phyloP scores from a whole-genome alignment of 2,329 filamentous ascomycete genomes.

The Ophiostoma triangulosporum region DNA sequence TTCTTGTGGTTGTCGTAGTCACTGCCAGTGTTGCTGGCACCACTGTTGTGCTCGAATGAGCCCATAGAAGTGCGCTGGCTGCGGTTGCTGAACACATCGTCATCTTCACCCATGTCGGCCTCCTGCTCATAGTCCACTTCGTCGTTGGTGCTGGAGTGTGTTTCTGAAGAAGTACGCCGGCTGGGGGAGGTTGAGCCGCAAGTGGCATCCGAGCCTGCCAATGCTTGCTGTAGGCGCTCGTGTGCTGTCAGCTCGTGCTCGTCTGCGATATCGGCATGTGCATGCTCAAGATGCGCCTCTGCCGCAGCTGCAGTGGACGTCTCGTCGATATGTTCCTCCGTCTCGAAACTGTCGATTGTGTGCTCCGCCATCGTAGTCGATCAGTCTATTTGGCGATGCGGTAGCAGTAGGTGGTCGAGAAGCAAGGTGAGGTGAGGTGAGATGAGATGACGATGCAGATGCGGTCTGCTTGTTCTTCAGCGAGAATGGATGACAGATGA shows the following conservation, averaged over 20 bases:
- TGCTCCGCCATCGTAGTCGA: slow-evolving; percentile 21
- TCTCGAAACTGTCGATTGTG: slow-evolving; percentile 26
- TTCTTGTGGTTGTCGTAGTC: neutral
- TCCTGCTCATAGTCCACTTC: slow-evolving; percentile 18
- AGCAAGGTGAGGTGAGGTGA: neutral
- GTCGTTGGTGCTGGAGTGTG: neutral
- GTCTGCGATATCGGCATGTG: neutral
- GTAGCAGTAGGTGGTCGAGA: too few relatives aligned
- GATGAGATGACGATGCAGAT: neutral
- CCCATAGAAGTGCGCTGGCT: slow-evolving; percentile 44
- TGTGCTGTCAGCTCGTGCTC: neutral
- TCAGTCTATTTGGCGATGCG: neutral
- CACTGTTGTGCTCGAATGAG: slow-evolving; percentile 26
- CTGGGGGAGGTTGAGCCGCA: slow-evolving; percentile 3
- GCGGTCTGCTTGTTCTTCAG: too few relatives aligned
- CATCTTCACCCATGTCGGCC: slow-evolving; percentile 25
- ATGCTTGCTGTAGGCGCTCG: neutral
- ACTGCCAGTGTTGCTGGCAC: slow-evolving; percentile 11
- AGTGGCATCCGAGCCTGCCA: neutral
- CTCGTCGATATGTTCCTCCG: neutral
- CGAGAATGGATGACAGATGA: too few relatives aligned
- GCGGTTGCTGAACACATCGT: slow-evolving; percentile 43
- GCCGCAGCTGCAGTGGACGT: neutral
- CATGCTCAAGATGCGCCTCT: neutral
- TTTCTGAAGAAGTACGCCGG: too few relatives aligned